Percentiles rank a stretch among this genome's conserved stretches.
Conservation (phyloP, 1,284 basidiomycete genomes). For the Cutaneotrichosporon spelunceum region DNA sequence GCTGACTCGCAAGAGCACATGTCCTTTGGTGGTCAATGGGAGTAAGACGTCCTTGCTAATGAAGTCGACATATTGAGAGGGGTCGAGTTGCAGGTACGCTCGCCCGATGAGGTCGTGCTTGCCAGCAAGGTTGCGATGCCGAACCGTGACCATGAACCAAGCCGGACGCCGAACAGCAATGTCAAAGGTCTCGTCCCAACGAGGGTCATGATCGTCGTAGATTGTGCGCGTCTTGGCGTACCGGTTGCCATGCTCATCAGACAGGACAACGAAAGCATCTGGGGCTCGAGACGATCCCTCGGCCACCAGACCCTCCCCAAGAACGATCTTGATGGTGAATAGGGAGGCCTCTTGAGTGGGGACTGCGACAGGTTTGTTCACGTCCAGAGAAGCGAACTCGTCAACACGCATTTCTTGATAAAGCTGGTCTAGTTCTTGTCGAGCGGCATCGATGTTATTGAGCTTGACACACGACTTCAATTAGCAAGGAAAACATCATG, state of each 20-base stretch:
- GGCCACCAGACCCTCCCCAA: slow-evolving; percentile 75
- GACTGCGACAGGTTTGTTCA: slow-evolving; percentile 63
- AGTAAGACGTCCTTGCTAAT: slow-evolving; percentile 89
- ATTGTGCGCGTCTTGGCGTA: slow-evolving; percentile 94
- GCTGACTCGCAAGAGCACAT: slow-evolving; percentile 81
- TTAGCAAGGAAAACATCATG: no score
- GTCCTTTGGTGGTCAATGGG: slow-evolving; percentile 73
- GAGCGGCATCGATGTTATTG: slow-evolving; percentile 93
- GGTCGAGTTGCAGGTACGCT: slow-evolving; percentile 88
- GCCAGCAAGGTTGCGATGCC: slow-evolving; percentile 81
- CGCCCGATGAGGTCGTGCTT: slow-evolving; percentile 89
- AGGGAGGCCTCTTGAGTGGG: slow-evolving; percentile 64
- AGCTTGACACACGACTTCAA: slow-evolving; percentile 89
- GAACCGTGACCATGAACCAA: slow-evolving; percentile 94
- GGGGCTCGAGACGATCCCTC: slow-evolving; percentile 61
- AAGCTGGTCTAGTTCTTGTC: slow-evolving; percentile 85
- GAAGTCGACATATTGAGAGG: slow-evolving; percentile 81
- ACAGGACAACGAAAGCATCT: slow-evolving; percentile 91
- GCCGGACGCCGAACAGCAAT: slow-evolving; percentile 73
- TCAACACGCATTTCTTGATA: slow-evolving; percentile 90
- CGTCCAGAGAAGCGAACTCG: slow-evolving; percentile 64
- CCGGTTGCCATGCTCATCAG: slow-evolving; percentile 84
- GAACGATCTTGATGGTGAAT: slow-evolving; percentile 90
- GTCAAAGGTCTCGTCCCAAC: slow-evolving; percentile 98
- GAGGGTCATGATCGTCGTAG: slow-evolving; percentile 81